Percentiles rank a stretch among this genome's conserved stretches.
These are phyloP conservation scores for Phaseolus lunatus DNA, from an alignment of 306 rosid species.

Conservation along the genomic window DNA sequence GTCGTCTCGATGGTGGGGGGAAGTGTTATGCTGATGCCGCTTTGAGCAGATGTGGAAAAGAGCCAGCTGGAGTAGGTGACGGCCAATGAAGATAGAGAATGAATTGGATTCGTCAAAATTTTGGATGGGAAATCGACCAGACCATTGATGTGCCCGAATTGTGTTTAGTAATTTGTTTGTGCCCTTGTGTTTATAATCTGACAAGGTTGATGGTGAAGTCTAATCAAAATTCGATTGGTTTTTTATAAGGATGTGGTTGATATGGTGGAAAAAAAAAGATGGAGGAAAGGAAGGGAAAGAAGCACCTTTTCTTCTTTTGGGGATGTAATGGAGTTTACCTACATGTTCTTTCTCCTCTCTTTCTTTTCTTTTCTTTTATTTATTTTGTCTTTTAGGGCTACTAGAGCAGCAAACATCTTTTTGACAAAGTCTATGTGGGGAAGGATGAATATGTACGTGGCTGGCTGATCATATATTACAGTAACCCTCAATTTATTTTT, in stretches of 20 bases:
- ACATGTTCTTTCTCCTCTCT: conserved; percentile 40
- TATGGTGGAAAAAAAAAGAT: conserved; percentile 30
- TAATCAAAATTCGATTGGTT: conserved; percentile 68
- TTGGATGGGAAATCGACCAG: conserved; percentile 57
- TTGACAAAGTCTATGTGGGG: conserved; percentile 56
- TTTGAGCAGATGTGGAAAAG: conserved; percentile 47
- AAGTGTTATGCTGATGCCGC: conserved; percentile 38
- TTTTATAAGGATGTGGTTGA: conserved; percentile 52
- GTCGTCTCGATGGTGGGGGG: conserved; percentile 40
- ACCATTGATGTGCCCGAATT: conserved; percentile 48
- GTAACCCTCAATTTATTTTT: conserved; percentile 2
- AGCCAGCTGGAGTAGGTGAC: conserved; percentile 32
- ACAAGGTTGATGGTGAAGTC: conserved; percentile 62
- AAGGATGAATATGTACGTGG: conserved; percentile 57
- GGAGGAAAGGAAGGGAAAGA: conserved; percentile 54
- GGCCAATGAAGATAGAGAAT: conserved; percentile 29
- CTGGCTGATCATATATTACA: conserved; percentile 1
- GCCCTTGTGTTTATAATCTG: conserved; percentile 70
- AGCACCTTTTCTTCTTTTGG: conserved; percentile 57
- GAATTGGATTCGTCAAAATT: conserved; percentile 59
- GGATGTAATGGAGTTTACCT: conserved; percentile 51
- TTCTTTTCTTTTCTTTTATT: conserved; percentile 1
- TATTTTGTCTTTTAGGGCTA: conserved; percentile 39
- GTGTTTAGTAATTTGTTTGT: conserved; percentile 59
- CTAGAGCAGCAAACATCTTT: conserved; percentile 56